Conservation (phyloP, 1,139 yeast species). For the Debaryomyces psychrophilus region DNA sequence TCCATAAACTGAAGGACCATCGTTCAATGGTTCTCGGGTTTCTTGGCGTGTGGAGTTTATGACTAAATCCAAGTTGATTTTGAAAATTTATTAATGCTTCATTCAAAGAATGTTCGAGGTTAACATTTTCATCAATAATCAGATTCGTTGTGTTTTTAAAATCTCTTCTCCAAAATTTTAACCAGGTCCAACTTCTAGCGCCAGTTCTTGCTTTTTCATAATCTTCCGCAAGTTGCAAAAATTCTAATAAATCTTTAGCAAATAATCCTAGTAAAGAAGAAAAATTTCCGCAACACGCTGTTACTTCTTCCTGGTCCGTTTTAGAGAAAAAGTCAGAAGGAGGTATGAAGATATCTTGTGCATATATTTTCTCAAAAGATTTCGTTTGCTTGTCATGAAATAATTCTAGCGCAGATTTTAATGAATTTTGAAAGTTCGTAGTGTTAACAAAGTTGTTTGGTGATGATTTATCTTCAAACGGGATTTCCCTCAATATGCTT, state of each 20-base stretch:
- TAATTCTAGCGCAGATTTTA: constrained; percentile 54
- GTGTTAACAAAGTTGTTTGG: constrained; percentile 40
- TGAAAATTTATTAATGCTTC: constrained; percentile 43
- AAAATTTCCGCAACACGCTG: constrained; percentile 85
- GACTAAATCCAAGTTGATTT: constrained; percentile 27
- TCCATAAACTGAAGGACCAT: constrained; percentile 34
- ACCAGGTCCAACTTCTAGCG: constrained; percentile 53
- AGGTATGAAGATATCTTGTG: constrained; percentile 55
- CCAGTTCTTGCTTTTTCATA: constrained; percentile 36
- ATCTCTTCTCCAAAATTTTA: constrained; percentile 44
- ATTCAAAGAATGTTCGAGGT: constrained; percentile 25
- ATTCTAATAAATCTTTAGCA: constrained; percentile 57
- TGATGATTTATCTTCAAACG: constrained; percentile 47
- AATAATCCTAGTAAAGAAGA: constrained; percentile 65
- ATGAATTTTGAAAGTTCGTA: constrained; percentile 49
- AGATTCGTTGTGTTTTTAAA: constrained; percentile 1
- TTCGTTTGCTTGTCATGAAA: constrained; percentile 59
- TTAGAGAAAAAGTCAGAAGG: constrained; percentile 43
- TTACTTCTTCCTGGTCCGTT: constrained; percentile 76
- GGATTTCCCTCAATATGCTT: constrained; percentile 61
- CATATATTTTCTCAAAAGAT: constrained; percentile 61
- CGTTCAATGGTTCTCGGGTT: constrained; percentile 13
- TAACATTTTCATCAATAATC: constrained; percentile 12
- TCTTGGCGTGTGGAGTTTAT: neutral
- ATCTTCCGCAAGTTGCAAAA: constrained; percentile 50